Conservation (phyloP, 495 filamentous ascomycete species). For the Neurospora sp. region DNA sequence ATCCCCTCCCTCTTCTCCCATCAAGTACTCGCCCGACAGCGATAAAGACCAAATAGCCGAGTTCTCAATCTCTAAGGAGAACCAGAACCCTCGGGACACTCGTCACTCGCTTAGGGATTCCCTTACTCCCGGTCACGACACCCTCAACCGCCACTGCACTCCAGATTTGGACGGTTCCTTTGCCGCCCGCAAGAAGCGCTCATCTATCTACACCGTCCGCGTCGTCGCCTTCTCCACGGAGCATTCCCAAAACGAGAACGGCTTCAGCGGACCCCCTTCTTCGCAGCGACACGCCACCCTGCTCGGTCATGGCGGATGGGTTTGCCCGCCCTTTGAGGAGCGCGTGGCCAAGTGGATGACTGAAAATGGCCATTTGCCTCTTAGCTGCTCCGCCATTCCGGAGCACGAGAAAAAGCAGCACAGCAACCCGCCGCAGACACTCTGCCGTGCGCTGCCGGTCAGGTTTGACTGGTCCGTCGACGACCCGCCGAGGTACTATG, state of each 20-base stretch:
- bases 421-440: background rate
- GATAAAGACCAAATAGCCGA: background rate
- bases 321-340: conserved; percentile 15
- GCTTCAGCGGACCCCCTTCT: conserved; percentile 12
- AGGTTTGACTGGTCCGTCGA: conserved; percentile 7
- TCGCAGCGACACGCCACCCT: conserved; percentile 10
- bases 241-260: conserved; percentile 3
- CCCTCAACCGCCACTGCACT: background rate
- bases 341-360: conserved; percentile 7
- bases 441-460: conserved; percentile 3
- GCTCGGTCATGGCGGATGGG: conserved; percentile 14
- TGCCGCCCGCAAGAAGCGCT: conserved; percentile 3
- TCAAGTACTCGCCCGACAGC: background rate
- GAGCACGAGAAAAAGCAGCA: background rate
- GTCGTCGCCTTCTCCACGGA: conserved; percentile 11
- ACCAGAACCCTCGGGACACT: background rate
- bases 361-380: background rate
- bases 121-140: background rate
- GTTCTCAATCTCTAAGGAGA: background rate
- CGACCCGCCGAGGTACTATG: conserved; percentile 5
- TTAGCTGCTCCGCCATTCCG: background rate
- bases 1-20: background rate
- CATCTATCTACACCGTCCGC: conserved; percentile 14
- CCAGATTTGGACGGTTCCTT: background rate
- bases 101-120: background rate